Base-by-base conservation (phyloP, 2,329 filamentous ascomycete species). In the Claviceps purpurea region DNA sequence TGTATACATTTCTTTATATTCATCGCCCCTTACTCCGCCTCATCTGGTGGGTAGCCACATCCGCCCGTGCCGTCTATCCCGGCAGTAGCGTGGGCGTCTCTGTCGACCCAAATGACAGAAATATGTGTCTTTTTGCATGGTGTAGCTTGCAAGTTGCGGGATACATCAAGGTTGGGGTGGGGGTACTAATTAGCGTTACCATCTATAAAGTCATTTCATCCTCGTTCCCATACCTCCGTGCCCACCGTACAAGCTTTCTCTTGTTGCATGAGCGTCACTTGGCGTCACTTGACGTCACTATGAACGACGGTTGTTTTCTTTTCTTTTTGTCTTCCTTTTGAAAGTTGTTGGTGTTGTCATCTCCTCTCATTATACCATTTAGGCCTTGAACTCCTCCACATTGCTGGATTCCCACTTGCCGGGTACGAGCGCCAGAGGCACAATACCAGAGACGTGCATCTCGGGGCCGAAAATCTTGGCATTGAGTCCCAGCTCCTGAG, bases 391-490 rank as follows among this genome's bases (percentile, higher is more conserved):
- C 70, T 84, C 81, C 68, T 77, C 70, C 50, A 76, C 69, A 49
- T 74, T 76, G 70, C 76, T 78, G 67, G 76, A 73, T 68, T 81
- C 79, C 73, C 77, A 79, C 68, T 75, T 78, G 59, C 81, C 81
- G 38, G 79, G 78, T 56, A 84, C 60, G 46, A 97, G 84, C 47
- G 91, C 93, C 68, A 97, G 75, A 52, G 93, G 91, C 59, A 98
- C 91, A 65, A 97, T 97, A 69, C 93, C 93, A 50, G 85, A 91
- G 64, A 98, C 91, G 74, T 97, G 89, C 88, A 97, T 96, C 74
- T 95, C 82, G 46, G 78, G 78, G 51, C 78, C 78, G 57, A 81
- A 82, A 64, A 81, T 77, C 71, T 80, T 78, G 66, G 77, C 76
- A 59, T 78, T 70, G 59, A 98, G 81, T 61, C 88, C 87, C 55